Evolutionary conservation across 805 yeast genomes (phyloP), one percentile per base, ranked within the genome.

Genomic region (Ogataea ramenticola): DNA sequence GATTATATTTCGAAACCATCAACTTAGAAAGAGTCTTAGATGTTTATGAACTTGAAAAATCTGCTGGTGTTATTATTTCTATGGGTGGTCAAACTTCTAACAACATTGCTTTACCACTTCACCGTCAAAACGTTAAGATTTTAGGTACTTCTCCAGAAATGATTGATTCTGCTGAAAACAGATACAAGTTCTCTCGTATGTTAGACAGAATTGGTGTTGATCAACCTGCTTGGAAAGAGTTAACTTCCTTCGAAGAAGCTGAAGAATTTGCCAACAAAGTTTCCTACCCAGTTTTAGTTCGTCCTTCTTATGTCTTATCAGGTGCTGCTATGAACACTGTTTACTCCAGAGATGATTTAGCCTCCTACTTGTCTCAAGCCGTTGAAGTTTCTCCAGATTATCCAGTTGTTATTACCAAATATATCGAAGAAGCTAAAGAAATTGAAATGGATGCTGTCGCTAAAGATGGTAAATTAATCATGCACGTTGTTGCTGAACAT

Each of bases 281-380:
- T 43, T 75, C 88, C 31, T 91, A 88, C 66, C 99, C 99, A 41
- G 98, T 91, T 34, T 73, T 91, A 55, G 98, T 91, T 42, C 87
- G 99, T 73, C 99, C 99, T 27, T 90, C 97, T 21, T 91, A 91
- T 61, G 99, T 91, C 34, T 72, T 91, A 50, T 88, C 96, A 36
- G 99, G 99, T 72, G 99, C 99, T 54, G 99, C 99, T 46, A 91
- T 91, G 99, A 89, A 89, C 70, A 89, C 96, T 37, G 96, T 90
- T 45, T 88, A 89, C 72, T 80, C 96, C 29, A 75, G 77, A 59
- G 93, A 83, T 55, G 98, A 91, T 62, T 74, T 91, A 61, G 95
- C 85, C 39, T 79, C 84, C 15, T 89, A 88, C 66, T 73, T 91
- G 64, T 75, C 85, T 47, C 96, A 93, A 66, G 99, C 99, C 44